phyloP scores from a whole-genome alignment of 352 stramenopile species.

The Pythium dissimile region DNA sequence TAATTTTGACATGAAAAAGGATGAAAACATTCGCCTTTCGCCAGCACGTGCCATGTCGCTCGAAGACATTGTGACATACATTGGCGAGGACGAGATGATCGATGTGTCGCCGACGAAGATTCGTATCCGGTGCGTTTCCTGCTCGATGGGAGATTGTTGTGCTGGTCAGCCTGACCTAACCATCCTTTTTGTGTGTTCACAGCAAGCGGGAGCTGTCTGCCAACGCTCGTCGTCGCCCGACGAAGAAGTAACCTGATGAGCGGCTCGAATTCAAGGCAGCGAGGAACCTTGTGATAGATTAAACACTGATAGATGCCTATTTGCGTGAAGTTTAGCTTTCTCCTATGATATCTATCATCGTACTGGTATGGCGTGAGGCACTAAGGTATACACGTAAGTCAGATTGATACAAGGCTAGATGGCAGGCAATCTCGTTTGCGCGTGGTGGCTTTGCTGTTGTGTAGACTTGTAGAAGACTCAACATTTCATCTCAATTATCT shows the following conservation, averaged over 20 bases:
- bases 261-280: background rate
- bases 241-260: constrained; percentile 2
- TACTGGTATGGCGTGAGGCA: too few relatives aligned
- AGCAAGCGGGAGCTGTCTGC: constrained; percentile 69
- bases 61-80: constrained; percentile 97
- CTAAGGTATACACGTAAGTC: too few relatives aligned
- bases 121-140: constrained; percentile 70
- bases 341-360: too few relatives aligned
- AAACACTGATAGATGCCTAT: constrained; percentile 24
- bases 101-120: constrained; percentile 96
- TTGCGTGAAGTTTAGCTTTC: too few relatives aligned
- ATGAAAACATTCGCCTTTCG: constrained; percentile 94
- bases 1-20: constrained; percentile 32
- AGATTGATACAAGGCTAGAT: too few relatives aligned
- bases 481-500: too few relatives aligned
- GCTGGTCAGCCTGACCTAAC: background rate
- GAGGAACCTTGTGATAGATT: constrained; percentile 13
- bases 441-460: too few relatives aligned
- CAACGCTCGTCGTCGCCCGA: constrained; percentile 36
- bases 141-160: background rate
- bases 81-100: constrained; percentile 98
- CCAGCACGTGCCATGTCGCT: constrained; percentile 92
- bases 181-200: background rate
- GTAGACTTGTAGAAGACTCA: too few relatives aligned
- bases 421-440: too few relatives aligned